Evolutionary conservation across 371 early-diverging fungal genomes (phyloP).

Genomic region (Homolaphlyctis polyrhiza): DNA sequence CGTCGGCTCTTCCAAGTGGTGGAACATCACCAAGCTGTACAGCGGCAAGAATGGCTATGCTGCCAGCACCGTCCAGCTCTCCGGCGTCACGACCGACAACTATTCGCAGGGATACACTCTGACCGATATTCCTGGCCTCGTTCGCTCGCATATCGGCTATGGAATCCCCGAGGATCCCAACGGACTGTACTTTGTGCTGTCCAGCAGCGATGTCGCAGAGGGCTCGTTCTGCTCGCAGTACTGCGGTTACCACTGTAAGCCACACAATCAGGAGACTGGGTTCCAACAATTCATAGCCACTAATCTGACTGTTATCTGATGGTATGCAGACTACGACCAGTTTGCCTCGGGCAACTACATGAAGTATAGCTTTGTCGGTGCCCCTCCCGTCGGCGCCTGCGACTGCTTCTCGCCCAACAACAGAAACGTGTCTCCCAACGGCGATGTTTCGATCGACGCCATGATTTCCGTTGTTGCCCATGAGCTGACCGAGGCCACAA

Average conservation of each 20-base stretch:
- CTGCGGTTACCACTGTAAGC: slow-evolving; percentile 51
- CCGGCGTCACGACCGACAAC: slow-evolving; percentile 39
- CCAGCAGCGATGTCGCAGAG: slow-evolving; percentile 19
- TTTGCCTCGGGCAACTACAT: no score
- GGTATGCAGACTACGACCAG: no score
- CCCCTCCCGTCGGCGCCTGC: neutral
- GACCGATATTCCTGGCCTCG: slow-evolving; percentile 35
- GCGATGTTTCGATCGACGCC: slow-evolving; percentile 43
- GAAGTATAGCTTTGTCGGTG: no score
- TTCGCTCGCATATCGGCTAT: slow-evolving; percentile 38
- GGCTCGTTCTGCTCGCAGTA: slow-evolving; percentile 31
- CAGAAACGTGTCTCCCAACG: slow-evolving; percentile 33
- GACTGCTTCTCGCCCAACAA: slow-evolving; percentile 9
- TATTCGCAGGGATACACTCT: slow-evolving; percentile 39
- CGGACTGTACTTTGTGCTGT: slow-evolving; percentile 46
- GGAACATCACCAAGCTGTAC: slow-evolving; percentile 31
- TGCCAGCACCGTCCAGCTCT: slow-evolving; percentile 42
- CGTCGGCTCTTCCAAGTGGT: slow-evolving; percentile 42
- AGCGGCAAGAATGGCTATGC: slow-evolving; percentile 13
- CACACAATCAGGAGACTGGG: slow-evolving; percentile 16
- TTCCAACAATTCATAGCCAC: slow-evolving; percentile 1
- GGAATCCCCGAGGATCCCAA: slow-evolving; percentile 45
- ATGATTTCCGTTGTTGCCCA: slow-evolving; percentile 49
- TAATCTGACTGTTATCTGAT: no score
- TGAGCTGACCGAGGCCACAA: slow-evolving; percentile 47